Percentiles rank a stretch among this genome's conserved stretches.
Evolutionary conservation across 2,329 filamentous ascomycete genomes (phyloP).

Genomic region (Colletotrichum tamarilloi): DNA sequence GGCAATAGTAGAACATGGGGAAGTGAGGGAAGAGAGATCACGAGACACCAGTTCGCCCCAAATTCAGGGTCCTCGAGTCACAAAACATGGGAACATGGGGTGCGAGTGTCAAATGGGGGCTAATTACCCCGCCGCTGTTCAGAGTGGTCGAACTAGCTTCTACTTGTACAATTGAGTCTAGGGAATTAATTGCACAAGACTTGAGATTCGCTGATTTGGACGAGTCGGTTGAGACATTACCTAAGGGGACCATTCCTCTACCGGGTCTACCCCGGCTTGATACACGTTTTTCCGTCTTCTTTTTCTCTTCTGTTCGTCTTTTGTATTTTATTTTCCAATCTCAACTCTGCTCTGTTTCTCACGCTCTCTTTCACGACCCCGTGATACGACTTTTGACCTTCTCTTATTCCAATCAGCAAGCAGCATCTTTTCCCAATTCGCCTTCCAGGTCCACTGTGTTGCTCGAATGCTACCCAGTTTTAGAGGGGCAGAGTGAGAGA

Average conservation of each 20-base stretch:
- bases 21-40: neutral
- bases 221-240: neutral
- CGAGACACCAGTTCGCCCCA: constrained; percentile 12
- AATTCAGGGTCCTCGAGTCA: constrained; percentile 26
- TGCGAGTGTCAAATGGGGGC: neutral
- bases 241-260: constrained; percentile 10
- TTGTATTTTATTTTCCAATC: neutral
- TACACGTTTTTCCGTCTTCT: neutral
- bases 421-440: too few relatives aligned
- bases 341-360: neutral
- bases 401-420: too few relatives aligned
- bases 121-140: constrained; percentile 7
- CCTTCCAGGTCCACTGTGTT: neutral
- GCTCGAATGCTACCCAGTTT: neutral
- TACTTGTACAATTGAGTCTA: too few relatives aligned
- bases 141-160: constrained; percentile 3
- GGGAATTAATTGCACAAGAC: neutral
- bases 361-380: neutral
- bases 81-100: neutral
- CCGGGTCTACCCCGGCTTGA: constrained; percentile 12
- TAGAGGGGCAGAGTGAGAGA: constrained; percentile 13
- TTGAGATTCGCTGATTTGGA: neutral
- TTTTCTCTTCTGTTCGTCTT: neutral
- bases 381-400: too few relatives aligned
- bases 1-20: neutral